Evolutionary conservation across 805 yeast genomes (phyloP), one percentile per base, ranked within the genome.

Genomic region (Suhomyces pyralidae): DNA sequence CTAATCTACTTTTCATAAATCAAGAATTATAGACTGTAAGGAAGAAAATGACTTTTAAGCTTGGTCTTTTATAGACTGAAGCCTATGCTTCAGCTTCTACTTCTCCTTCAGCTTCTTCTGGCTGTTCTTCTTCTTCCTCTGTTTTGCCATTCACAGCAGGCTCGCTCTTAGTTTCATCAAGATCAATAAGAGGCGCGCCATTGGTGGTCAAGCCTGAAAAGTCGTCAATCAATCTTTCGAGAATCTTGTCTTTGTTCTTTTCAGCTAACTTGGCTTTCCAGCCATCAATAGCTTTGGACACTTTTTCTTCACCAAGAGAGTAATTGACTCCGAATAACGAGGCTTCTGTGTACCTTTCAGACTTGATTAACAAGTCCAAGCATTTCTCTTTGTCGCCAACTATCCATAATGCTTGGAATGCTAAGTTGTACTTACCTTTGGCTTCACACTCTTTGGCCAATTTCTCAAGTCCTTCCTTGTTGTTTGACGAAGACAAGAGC

Each of bases 321-420:
- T 90, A 94, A 36, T 94, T 85, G 46, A 80, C 76, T 36, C 88
- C 88, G 58, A 94, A 81, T 56, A 94, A 66, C 2, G 97, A 81
- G 30, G 97, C 97, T 70, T 94, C 99, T 1, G 96, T 78, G 54
- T 76, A 77, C 66, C 96, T 82, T 38, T 82, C 88, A 50, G 90
- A 80, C 63, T 80, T 76, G 46, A 81, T 76, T 61, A 94, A 79
- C 58, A 94, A 74, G 20, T 82, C 81, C 51, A 85, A 77, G 58
- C 92, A 87, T 42, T 78, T 76, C 15, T 74, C 71, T 38, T 83
- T 76, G 64, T 90, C 88, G 40, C 96, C 93, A 30, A 86, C 81
- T 51, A 84, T 76, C 98, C 98, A 94, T 68, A 84, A 84, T 10
- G 97, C 87, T 65, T 89, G 90, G 77, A 91, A 94, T 24, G 98